These are phyloP conservation scores for Incumbomyces delicatus DNA, from an alignment of 2,329 filamentous ascomycete species.

Conservation along the genomic window DNA sequence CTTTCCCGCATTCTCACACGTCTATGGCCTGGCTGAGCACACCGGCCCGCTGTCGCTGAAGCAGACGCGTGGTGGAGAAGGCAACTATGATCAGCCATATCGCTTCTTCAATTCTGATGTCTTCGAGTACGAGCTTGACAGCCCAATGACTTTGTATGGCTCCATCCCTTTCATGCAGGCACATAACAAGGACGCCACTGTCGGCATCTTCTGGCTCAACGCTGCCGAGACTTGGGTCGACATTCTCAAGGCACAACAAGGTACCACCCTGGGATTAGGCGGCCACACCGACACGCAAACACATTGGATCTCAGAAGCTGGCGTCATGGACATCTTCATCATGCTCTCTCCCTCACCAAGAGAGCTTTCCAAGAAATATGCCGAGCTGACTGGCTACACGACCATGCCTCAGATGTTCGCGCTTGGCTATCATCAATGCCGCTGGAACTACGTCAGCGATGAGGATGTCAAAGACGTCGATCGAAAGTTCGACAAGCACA, in stretches of 20 bases:
- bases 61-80: slow-evolving; percentile 76
- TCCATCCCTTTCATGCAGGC: slow-evolving; percentile 97
- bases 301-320: slow-evolving; percentile 93
- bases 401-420: slow-evolving; percentile 87
- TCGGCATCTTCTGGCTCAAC: slow-evolving; percentile 96
- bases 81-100: slow-evolving; percentile 81
- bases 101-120: slow-evolving; percentile 93
- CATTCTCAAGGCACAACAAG: slow-evolving; percentile 68
- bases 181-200: slow-evolving; percentile 83
- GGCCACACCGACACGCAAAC: slow-evolving; percentile 67
- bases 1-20: slow-evolving; percentile 83
- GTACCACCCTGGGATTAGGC: slow-evolving; percentile 57
- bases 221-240: slow-evolving; percentile 96
- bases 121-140: slow-evolving; percentile 94
- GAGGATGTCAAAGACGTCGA: slow-evolving; percentile 96
- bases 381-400: slow-evolving; percentile 82
- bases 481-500: slow-evolving; percentile 86
- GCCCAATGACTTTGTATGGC: slow-evolving; percentile 97
- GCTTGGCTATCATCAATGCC: slow-evolving; percentile 91
- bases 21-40: slow-evolving; percentile 91
- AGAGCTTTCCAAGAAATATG: slow-evolving; percentile 72
- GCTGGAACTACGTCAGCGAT: slow-evolving; percentile 97
- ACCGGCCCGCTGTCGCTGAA: slow-evolving; percentile 78
- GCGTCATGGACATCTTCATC: slow-evolving; percentile 83
- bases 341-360: slow-evolving; percentile 82